A percentile compares a stretch with the other conserved stretches of the same genome.
Conservation (phyloP, 768 basidiomycete species). For the Russula sp. region DNA sequence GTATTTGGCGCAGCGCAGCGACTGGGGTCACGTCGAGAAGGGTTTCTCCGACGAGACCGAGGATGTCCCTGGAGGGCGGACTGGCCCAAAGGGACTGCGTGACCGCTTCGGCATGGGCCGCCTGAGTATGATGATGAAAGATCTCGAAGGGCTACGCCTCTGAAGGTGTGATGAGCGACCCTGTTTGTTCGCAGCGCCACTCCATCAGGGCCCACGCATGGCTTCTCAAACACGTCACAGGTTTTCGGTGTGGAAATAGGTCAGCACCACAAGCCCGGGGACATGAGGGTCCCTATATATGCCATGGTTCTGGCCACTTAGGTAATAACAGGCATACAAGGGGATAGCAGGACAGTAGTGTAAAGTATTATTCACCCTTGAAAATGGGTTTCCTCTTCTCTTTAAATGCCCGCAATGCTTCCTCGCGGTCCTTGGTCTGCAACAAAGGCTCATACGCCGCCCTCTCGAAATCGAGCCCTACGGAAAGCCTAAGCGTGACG, state of each 20-base stretch:
- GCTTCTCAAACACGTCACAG: slow-evolving; percentile 45
- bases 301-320: not conserved
- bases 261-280: not conserved
- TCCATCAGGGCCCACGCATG: no score
- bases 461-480: slow-evolving; percentile 89
- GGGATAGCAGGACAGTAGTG: slow-evolving; percentile 5
- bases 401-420: slow-evolving; percentile 82
- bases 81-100: slow-evolving; percentile 51
- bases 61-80: slow-evolving; percentile 31
- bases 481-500: not conserved
- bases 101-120: slow-evolving; percentile 59
- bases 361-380: slow-evolving; percentile 57
- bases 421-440: slow-evolving; percentile 65
- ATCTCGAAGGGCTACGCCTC: slow-evolving; percentile 62
- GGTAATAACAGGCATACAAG: not conserved
- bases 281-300: not conserved
- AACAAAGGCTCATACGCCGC: slow-evolving; percentile 79
- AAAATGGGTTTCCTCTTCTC: slow-evolving; percentile 78
- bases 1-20: slow-evolving; percentile 84
- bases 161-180: no score
- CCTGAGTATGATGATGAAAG: slow-evolving; percentile 83
- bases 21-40: slow-evolving; percentile 85
- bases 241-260: slow-evolving; percentile 31
- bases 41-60: slow-evolving; percentile 51
- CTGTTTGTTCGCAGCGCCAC: no score